A percentile compares a stretch with the other conserved stretches of the same genome.
Evolutionary conservation across 805 yeast species (phyloP).

Genomic region (Myxozyma mucilagina): DNA sequence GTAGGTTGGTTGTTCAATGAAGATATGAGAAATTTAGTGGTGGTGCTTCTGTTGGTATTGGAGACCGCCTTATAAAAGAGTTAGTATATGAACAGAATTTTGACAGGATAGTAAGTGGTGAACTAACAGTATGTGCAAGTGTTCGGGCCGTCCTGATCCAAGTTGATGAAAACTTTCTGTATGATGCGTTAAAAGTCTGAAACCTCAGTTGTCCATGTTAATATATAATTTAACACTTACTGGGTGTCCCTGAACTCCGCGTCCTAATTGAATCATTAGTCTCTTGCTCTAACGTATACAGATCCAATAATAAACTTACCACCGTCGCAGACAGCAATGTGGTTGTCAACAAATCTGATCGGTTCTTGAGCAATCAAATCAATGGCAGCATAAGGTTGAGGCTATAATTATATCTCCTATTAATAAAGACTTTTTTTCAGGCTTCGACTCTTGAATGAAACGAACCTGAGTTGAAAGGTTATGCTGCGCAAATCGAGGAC

Average conservation of each 20-base stretch:
- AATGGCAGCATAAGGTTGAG: slow-evolving; percentile 80
- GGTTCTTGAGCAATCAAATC: slow-evolving; percentile 78
- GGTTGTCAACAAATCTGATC: slow-evolving; percentile 57
- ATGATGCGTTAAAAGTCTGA: not conserved
- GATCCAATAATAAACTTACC: slow-evolving; percentile 32
- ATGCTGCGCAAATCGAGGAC: slow-evolving; percentile 70
- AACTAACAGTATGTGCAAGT: slow-evolving; percentile 71
- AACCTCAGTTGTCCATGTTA: not conserved
- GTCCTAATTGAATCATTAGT: slow-evolving; percentile 42
- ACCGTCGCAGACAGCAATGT: slow-evolving; percentile 82
- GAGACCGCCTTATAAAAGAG: slow-evolving; percentile 20
- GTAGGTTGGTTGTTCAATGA: too few species aligned
- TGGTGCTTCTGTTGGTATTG: slow-evolving; percentile 29
- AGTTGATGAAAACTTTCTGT: slow-evolving; percentile 66
- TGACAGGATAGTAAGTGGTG: not conserved
- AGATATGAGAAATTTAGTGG: slow-evolving; percentile 2
- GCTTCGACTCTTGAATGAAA: not conserved
- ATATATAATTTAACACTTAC: not conserved
- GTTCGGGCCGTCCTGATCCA: slow-evolving; percentile 71
- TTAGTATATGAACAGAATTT: not conserved
- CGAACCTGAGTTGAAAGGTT: slow-evolving; percentile 50
- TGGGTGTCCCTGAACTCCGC: slow-evolving; percentile 77
- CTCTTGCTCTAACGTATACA: not conserved
- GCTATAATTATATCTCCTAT: slow-evolving; percentile 48
- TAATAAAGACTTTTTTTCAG: not conserved